Percentiles rank a stretch among this genome's conserved stretches.
Conservation (phyloP, 345 rosid genomes). For the Salix brachista region DNA sequence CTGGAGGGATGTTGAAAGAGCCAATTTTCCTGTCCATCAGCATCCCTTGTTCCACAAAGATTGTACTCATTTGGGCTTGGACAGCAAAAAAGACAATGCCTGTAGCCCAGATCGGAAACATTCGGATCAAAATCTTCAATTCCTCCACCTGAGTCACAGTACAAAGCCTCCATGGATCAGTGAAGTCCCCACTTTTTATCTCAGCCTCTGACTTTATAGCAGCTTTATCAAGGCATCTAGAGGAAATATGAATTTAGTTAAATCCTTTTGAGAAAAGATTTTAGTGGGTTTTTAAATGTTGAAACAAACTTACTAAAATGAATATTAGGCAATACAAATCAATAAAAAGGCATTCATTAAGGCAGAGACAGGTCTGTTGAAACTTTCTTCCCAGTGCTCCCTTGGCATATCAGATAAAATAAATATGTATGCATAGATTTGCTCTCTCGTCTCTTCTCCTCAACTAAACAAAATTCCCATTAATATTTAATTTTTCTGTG, state of each 20-base stretch:
- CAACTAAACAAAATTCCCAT: too few species aligned
- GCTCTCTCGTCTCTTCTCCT: too few species aligned
- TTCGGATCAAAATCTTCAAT: constrained; percentile 49
- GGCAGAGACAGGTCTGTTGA: too few species aligned
- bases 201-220: background rate
- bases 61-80: constrained; percentile 65
- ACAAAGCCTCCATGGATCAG: constrained; percentile 45
- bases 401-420: too few species aligned
- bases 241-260: background rate
- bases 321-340: too few species aligned
- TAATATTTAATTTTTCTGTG: too few species aligned
- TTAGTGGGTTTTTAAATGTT: too few species aligned
- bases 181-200: background rate
- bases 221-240: background rate
- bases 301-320: too few species aligned
- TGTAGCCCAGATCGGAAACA: constrained; percentile 67
- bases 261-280: background rate
- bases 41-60: constrained; percentile 74
- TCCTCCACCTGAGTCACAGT: constrained; percentile 59
- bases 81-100: constrained; percentile 58
- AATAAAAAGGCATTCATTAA: too few species aligned
- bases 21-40: constrained; percentile 54
- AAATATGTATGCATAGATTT: too few species aligned
- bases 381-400: too few species aligned
- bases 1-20: constrained; percentile 57